Percentiles rank a stretch among this genome's conserved stretches.
phyloP scores from a whole-genome alignment of 306 rosid genomes.

The Geum urbanum region DNA sequence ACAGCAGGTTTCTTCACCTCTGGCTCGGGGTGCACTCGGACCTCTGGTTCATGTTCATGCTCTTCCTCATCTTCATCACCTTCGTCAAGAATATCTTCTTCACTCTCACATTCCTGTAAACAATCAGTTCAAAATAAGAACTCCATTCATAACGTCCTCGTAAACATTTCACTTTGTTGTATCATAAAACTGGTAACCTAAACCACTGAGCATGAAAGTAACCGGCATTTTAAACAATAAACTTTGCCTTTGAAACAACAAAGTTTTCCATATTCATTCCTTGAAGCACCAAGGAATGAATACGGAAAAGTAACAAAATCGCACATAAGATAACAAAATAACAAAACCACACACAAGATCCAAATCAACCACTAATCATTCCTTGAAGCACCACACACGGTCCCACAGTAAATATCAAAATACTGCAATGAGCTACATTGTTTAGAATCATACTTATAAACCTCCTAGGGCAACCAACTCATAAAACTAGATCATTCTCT shows the following conservation, averaged over 20 bases:
- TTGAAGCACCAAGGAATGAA: no score
- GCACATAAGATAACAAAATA: no score
- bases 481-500: not conserved
- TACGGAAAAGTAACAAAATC: no score
- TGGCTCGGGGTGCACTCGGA: conserved; percentile 44
- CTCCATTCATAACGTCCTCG: not conserved
- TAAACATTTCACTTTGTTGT: not conserved
- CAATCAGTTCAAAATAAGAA: not conserved
- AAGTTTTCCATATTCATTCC: no score
- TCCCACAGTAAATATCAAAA: not conserved
- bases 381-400: not conserved
- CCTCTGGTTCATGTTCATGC: conserved; percentile 61
- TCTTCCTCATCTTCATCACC: conserved; percentile 96
- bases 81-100: conserved; percentile 81
- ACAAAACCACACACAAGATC: not conserved
- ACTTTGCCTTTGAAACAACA: no score
- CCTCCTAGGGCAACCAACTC: not conserved
- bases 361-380: not conserved
- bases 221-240: not conserved
- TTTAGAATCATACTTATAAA: not conserved
- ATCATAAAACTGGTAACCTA: not conserved
- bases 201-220: not conserved
- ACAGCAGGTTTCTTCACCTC: conserved; percentile 49
- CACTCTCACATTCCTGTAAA: conserved; percentile 74
- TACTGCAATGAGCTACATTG: not conserved